Base-by-base conservation (phyloP, 306 rosid species). In the Medicago truncatula region DNA sequence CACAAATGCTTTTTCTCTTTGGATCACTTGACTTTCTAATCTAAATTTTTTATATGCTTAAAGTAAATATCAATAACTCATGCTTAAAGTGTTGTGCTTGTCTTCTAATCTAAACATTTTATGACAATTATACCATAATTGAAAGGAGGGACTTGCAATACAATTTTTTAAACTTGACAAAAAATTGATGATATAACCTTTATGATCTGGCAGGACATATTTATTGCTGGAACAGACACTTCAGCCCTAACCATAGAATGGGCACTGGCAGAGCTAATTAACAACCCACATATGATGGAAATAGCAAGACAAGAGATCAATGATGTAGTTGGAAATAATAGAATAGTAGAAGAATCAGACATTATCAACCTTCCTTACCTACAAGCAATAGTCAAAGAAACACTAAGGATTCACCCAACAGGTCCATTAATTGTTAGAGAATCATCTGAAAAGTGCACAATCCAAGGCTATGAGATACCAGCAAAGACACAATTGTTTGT, bases 371-470 rank as follows among this genome's bases (percentile, higher is more conserved):
- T 93, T 60, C 86, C 94, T 17, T 91, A 91, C 75, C 71, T 89
- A 40, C 93, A 87, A 82, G 95, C 98, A 7, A 64, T 90, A 77
- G 84, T 92, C 12, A 93, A 93, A 74, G 98, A 93, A 71, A 93
- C 96, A 7, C 82, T 91, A 6, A 91, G 98, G 82, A 89, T 89
- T 70, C 98, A 91, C 76, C 95, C 98, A 0, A 79, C 94, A 2
- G 89, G 93, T 41, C 98, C 98, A 46, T 59, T 93, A 25, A 67
- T 87, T 4, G 69, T 83, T 46, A 87, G 97, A 68, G 92, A 89
- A 56, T 89, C 90, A 58, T 59, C 92, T 1, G 81, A 87, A 31
- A 71, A 40, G 1, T 81, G 90, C 72, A 82, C 36, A 0, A 61
- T 93, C 0, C 39, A 64, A 38, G 96, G 94, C 41, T 89, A 88